Conservation (phyloP, 1,139 yeast genomes). For the Magnusiomyces fungicola region DNA sequence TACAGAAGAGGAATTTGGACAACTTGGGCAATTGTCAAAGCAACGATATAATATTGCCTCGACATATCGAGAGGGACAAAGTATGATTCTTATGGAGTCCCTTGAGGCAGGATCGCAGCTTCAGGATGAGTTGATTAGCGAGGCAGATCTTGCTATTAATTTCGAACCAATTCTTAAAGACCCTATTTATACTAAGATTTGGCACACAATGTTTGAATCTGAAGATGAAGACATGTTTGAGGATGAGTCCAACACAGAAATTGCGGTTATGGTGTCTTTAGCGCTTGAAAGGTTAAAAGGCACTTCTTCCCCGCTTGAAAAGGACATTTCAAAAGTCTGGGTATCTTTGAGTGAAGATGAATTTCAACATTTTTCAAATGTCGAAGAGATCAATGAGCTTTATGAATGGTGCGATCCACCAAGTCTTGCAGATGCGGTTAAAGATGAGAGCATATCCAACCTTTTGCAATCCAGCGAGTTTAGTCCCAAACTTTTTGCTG, state of each 20-base stretch:
- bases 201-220: not conserved
- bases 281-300: not conserved
- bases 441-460: not conserved
- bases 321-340: not conserved
- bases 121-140: not conserved
- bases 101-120: not conserved
- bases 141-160: not conserved
- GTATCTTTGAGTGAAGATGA: not conserved
- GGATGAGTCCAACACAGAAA: not conserved
- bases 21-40: not conserved
- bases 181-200: not conserved
- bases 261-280: not conserved
- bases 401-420: not conserved
- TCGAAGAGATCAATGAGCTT: not conserved
- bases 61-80: conserved; percentile 1
- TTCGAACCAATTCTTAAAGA: not conserved
- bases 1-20: not conserved
- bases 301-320: not conserved
- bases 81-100: conserved; percentile 1
- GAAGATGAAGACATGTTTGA: not conserved
- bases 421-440: not conserved
- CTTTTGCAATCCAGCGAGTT: not conserved
- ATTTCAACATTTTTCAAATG: not conserved
- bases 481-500: conserved; percentile 1
- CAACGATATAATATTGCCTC: not conserved